A percentile compares a stretch with the other conserved stretches of the same genome.
Conservation (phyloP, 257 asterid genomes). For the Eustoma russellianum region DNA sequence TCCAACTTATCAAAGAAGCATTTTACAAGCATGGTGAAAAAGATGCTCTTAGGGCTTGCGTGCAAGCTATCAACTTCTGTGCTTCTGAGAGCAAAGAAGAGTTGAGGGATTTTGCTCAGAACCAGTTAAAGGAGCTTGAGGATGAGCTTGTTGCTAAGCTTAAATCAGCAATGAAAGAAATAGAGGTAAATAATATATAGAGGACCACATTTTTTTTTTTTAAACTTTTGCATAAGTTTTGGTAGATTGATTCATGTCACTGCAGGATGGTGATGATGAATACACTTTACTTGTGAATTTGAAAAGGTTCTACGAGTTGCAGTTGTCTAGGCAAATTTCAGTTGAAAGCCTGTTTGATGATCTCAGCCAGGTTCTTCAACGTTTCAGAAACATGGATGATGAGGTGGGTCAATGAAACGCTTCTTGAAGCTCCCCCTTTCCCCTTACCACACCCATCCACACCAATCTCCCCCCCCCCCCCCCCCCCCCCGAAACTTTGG, state of each 20-base stretch:
- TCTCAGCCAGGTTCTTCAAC: conserved; percentile 47
- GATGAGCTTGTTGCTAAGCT: conserved; percentile 66
- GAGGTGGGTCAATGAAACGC: conserved; percentile 44
- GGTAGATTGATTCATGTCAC: conserved; percentile 12
- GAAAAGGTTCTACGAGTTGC: conserved; percentile 89
- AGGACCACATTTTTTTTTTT: conserved; percentile 5
- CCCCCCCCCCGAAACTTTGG: no score
- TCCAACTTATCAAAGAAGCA: conserved; percentile 66
- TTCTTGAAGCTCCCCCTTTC: neutral
- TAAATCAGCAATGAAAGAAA: conserved; percentile 77
- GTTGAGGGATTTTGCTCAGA: conserved; percentile 69
- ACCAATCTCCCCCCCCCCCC: no score
- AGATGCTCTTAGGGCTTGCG: conserved; percentile 87
- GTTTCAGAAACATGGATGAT: conserved; percentile 67
- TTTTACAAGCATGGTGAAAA: conserved; percentile 81
- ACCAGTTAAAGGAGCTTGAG: conserved; percentile 66
- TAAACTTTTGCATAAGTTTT: conserved; percentile 3
- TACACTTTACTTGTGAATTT: conserved; percentile 75
- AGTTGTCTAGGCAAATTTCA: conserved; percentile 49
- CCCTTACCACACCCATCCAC: no score
- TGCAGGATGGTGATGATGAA: conserved; percentile 96
- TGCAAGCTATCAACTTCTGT: conserved; percentile 76
- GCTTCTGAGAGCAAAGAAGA: conserved; percentile 84
- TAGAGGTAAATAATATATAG: conserved; percentile 40
- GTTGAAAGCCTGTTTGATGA: conserved; percentile 64